These are phyloP conservation scores for Claviceps fusiformis DNA, from an alignment of 2,329 filamentous ascomycete genomes.

Conservation along the genomic window DNA sequence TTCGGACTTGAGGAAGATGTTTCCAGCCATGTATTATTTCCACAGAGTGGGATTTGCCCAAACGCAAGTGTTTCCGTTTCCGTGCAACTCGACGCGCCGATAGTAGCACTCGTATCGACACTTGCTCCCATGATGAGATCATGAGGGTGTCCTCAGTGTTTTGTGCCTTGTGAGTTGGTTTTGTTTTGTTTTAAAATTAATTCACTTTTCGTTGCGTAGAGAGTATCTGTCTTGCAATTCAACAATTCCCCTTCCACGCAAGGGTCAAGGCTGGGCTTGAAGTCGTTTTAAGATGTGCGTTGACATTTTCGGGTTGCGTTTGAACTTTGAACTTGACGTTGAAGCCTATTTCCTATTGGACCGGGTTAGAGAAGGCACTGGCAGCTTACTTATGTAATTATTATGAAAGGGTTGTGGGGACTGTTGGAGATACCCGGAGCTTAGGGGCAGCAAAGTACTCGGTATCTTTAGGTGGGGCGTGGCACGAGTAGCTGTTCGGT, in stretches of 20 bases:
- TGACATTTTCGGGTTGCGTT: not conserved
- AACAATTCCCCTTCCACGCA: not conserved
- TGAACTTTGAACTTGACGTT: not conserved
- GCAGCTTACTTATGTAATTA: not conserved
- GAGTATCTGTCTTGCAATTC: not conserved
- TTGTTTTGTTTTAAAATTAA: not conserved
- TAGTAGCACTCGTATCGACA: not conserved
- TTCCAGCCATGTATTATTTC: not conserved
- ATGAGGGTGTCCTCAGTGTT: no score
- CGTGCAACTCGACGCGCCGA: not conserved
- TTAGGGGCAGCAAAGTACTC: no score
- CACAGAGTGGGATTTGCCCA: not conserved
- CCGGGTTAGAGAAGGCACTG: not conserved
- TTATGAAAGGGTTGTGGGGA: no score
- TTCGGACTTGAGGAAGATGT: not conserved
- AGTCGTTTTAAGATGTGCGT: not conserved
- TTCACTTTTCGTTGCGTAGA: not conserved
- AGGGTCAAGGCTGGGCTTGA: no score
- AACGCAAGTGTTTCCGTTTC: not conserved
- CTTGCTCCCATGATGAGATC: not conserved
- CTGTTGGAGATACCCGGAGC: no score
- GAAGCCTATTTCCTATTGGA: not conserved
- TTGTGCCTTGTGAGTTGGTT: not conserved
- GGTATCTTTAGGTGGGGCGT: no score
- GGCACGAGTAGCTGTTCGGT: no score